phyloP scores from a whole-genome alignment of 163 green algal genomes.

The Trebouxia gelatinosa region DNA sequence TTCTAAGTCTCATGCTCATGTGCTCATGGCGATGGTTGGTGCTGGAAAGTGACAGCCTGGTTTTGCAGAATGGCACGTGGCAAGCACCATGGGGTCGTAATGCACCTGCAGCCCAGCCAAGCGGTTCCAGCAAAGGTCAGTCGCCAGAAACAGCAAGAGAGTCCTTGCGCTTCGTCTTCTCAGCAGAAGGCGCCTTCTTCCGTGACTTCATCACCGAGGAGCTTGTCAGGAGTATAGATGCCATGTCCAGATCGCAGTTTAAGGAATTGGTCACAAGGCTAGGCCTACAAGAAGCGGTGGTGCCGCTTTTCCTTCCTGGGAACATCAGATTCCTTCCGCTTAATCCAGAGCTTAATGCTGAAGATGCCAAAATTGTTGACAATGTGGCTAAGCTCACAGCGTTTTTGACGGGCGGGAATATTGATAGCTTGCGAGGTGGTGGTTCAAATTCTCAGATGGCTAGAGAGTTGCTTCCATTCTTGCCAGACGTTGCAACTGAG shows the following conservation, averaged over 20 bases:
- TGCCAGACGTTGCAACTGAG: slow-evolving; percentile 79
- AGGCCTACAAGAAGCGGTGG: slow-evolving; percentile 27
- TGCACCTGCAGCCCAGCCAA: neutral
- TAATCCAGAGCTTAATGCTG: slow-evolving; percentile 61
- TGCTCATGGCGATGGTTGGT: too few species aligned
- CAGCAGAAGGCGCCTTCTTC: slow-evolving; percentile 70
- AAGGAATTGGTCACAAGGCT: slow-evolving; percentile 29
- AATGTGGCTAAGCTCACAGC: slow-evolving; percentile 84
- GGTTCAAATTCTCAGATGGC: neutral
- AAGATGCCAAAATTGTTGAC: slow-evolving; percentile 72
- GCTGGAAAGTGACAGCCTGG: too few species aligned
- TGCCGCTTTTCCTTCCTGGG: slow-evolving; percentile 37
- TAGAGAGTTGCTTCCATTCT: slow-evolving; percentile 77
- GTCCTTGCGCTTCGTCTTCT: slow-evolving; percentile 87
- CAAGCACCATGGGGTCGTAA: neutral
- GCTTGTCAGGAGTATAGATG: slow-evolving; percentile 93
- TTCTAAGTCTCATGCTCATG: too few species aligned
- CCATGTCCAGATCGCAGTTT: slow-evolving; percentile 62
- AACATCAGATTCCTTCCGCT: slow-evolving; percentile 57
- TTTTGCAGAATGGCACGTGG: neutral
- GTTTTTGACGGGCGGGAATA: slow-evolving; percentile 64
- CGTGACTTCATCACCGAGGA: slow-evolving; percentile 94
- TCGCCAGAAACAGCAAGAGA: slow-evolving; percentile 57
- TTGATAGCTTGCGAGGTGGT: neutral
- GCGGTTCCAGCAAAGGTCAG: neutral